Conservation (phyloP, 257 asterid genomes). For the Jaltomata sinuosa region DNA sequence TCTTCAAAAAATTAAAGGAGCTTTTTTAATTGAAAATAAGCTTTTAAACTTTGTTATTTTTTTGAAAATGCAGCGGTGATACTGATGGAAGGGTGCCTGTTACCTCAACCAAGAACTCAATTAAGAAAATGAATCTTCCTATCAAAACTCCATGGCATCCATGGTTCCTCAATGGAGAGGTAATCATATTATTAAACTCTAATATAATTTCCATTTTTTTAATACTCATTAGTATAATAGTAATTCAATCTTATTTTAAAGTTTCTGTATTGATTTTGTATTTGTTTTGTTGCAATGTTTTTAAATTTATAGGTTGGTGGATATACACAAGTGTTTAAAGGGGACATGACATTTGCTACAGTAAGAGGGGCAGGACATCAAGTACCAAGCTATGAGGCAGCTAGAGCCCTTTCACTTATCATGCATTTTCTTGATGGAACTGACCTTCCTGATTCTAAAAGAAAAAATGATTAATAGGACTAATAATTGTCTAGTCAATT, state of each 20-base stretch:
- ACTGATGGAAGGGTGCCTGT: constrained; percentile 72
- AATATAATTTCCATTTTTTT: background rate
- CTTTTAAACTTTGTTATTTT: background rate
- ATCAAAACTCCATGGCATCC: constrained; percentile 48
- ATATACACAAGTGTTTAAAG: constrained; percentile 42
- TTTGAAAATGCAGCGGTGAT: constrained; percentile 53
- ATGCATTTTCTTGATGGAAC: constrained; percentile 49
- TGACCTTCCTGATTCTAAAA: constrained; percentile 31
- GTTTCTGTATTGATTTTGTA: background rate
- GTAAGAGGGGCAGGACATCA: constrained; percentile 86
- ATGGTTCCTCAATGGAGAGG: constrained; percentile 65
- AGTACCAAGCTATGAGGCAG: constrained; percentile 71
- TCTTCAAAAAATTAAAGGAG: background rate
- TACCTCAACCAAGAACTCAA: constrained; percentile 53
- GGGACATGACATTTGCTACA: constrained; percentile 52
- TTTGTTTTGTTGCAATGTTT: background rate
- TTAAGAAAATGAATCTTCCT: constrained; percentile 38
- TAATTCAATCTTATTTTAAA: background rate
- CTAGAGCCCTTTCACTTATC: constrained; percentile 50
- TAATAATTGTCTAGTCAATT: background rate
- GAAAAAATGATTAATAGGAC: background rate
- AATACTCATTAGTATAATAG: background rate
- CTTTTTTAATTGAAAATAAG: background rate
- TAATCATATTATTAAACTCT: constrained; percentile 8
- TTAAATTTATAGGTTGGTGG: constrained; percentile 51